phyloP scores from a whole-genome alignment of 2,329 filamentous ascomycete species.

The Colletotrichum shisoi region DNA sequence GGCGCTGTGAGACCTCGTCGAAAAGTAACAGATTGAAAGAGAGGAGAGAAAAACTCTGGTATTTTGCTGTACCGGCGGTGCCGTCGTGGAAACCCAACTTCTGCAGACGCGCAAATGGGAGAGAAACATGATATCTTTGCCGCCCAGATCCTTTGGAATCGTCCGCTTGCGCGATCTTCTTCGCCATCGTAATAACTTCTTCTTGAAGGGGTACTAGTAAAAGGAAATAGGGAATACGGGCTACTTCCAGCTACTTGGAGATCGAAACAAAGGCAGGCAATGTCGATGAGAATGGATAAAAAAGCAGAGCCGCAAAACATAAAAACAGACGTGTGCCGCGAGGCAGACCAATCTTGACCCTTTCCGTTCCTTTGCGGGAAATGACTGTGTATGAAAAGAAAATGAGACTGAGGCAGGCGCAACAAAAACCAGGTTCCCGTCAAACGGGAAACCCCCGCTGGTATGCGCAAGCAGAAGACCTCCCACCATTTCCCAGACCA shows the following conservation, averaged over 20 bases:
- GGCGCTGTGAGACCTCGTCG: neutral
- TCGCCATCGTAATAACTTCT: conserved; percentile 24
- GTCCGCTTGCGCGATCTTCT: conserved; percentile 33
- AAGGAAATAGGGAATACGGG: neutral
- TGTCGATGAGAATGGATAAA: conserved; percentile 3
- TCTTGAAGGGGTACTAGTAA: conserved; percentile 25
- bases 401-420: conserved; percentile 16
- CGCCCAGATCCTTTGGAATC: conserved; percentile 22
- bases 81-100: neutral
- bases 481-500: conserved; percentile 14
- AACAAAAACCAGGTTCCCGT: conserved; percentile 20
- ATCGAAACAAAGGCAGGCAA: conserved; percentile 4
- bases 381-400: conserved; percentile 38
- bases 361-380: conserved; percentile 34
- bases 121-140: conserved; percentile 24
- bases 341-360: conserved; percentile 50
- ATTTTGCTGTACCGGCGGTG: conserved; percentile 23
- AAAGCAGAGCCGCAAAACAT: conserved; percentile 39
- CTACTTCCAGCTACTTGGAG: conserved; percentile 9
- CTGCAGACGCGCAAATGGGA: neutral
- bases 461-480: conserved; percentile 32
- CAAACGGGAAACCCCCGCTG: conserved; percentile 13
- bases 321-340: conserved; percentile 47
- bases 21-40: neutral
- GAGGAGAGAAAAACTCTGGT: conserved; percentile 1